Conservation (phyloP, 176 grass and related monocot species). For the sorghum (Sorghum bicolor) region DNA sequence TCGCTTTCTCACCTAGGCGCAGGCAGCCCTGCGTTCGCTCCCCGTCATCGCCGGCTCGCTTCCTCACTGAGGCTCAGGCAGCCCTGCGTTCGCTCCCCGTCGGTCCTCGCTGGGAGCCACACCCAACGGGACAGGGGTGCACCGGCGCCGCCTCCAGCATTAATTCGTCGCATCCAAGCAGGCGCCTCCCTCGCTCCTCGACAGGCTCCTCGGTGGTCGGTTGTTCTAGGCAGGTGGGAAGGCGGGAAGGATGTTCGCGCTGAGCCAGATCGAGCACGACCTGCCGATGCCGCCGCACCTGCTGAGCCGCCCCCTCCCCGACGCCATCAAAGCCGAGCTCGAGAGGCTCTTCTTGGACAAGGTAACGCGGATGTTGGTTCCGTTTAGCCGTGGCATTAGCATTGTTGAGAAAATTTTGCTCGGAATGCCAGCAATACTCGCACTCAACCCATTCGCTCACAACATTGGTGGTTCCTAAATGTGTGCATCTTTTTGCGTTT, state of each 20-base stretch:
- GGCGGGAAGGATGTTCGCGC: slow-evolving; percentile 55
- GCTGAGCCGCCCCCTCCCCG: slow-evolving; percentile 57
- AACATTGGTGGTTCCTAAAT: neutral
- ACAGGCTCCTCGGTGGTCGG: neutral
- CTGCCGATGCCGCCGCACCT: slow-evolving; percentile 75
- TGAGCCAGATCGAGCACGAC: slow-evolving; percentile 71
- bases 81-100: neutral
- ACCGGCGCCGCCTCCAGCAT: neutral
- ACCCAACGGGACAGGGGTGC: neutral
- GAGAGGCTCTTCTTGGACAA: slow-evolving; percentile 83
- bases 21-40: neutral
- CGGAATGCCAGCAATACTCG: neutral
- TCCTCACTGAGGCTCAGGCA: neutral
- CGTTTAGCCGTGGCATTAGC: neutral
- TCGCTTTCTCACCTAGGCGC: neutral
- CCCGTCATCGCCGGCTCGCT: neutral
- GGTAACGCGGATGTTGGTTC: slow-evolving; percentile 27
- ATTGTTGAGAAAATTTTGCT: neutral
- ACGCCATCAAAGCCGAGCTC: slow-evolving; percentile 70
- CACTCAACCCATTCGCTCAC: neutral
- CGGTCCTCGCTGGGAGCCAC: neutral
- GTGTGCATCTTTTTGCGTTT: neutral
- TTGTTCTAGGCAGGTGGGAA: neutral
- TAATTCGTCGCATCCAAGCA: neutral
- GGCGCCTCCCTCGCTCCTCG: neutral